Evolutionary conservation across 2,329 filamentous ascomycete species (phyloP).

Genomic region (Thielaviopsis musarum): DNA sequence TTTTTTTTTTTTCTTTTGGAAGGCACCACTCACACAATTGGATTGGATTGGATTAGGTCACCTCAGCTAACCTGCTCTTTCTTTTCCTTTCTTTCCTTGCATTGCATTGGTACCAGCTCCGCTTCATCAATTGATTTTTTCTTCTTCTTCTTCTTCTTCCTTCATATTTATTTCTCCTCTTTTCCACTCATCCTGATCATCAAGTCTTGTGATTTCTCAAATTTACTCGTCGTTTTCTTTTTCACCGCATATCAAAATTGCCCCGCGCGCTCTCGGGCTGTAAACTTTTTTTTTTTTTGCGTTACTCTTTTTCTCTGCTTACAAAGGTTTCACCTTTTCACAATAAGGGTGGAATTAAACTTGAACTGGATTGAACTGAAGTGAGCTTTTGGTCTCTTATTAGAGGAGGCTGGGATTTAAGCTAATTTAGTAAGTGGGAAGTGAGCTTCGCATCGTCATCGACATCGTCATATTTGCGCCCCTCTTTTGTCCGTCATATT

Average conservation of each 20-base stretch:
- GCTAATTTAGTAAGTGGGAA: background rate
- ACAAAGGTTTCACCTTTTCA: background rate
- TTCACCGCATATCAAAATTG: background rate
- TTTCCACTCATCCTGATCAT: background rate
- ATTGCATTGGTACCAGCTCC: background rate
- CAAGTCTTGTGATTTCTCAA: background rate
- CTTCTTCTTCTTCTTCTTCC: slow-evolving; percentile 4
- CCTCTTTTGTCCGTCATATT: background rate
- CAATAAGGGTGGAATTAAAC: background rate
- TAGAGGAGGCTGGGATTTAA: background rate
- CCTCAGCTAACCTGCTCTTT: background rate
- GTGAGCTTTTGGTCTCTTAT: background rate
- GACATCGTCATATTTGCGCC: background rate
- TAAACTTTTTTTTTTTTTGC: background rate
- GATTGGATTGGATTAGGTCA: too few relatives aligned
- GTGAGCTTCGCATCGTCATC: background rate
- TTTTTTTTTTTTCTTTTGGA: background rate
- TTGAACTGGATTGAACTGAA: background rate
- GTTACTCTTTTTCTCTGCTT: background rate
- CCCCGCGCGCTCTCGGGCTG: background rate
- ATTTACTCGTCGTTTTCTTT: background rate
- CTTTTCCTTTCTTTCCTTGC: background rate
- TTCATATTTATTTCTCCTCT: background rate
- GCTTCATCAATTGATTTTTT: background rate
- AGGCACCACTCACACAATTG: background rate